phyloP scores from a whole-genome alignment of 805 yeast species.

The Aciculoconidium aculeatum region DNA sequence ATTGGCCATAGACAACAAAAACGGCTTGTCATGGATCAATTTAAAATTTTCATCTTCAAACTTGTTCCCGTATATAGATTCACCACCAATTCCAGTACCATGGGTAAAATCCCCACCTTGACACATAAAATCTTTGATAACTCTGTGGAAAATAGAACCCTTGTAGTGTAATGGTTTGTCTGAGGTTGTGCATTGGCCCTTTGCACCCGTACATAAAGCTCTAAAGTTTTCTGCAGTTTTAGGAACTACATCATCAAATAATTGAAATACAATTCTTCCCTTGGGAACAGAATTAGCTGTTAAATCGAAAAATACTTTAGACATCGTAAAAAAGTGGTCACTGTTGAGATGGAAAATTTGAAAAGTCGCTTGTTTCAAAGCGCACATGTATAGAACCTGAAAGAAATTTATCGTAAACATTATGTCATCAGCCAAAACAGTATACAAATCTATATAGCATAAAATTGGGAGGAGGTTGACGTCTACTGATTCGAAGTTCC shows the following conservation, averaged over 20 bases:
- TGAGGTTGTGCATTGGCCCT: constrained; percentile 47
- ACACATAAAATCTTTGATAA: constrained; percentile 83
- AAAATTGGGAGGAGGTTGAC: no score
- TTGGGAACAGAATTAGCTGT: constrained; percentile 60
- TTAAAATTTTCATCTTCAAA: constrained; percentile 89
- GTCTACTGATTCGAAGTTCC: no score
- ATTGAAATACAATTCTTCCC: constrained; percentile 77
- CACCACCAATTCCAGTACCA: constrained; percentile 39
- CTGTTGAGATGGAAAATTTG: no score
- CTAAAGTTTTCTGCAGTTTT: constrained; percentile 87
- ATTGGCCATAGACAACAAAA: constrained; percentile 92
- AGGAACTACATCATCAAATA: constrained; percentile 71
- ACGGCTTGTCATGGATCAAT: constrained; percentile 74
- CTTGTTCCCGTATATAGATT: constrained; percentile 41
- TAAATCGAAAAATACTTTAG: constrained; percentile 74
- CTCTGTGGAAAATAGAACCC: constrained; percentile 88
- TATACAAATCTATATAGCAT: no score
- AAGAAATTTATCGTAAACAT: no score
- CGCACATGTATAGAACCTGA: no score
- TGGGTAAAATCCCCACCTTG: constrained; percentile 82
- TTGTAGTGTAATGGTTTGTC: constrained; percentile 72
- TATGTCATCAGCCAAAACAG: no score
- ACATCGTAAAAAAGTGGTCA: no score
- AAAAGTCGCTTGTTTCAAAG: no score
- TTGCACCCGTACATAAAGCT: constrained; percentile 85